A percentile compares a stretch with the other conserved stretches of the same genome.
phyloP scores from a whole-genome alignment of 2,329 filamentous ascomycete species.

The Colletotrichum sp. region DNA sequence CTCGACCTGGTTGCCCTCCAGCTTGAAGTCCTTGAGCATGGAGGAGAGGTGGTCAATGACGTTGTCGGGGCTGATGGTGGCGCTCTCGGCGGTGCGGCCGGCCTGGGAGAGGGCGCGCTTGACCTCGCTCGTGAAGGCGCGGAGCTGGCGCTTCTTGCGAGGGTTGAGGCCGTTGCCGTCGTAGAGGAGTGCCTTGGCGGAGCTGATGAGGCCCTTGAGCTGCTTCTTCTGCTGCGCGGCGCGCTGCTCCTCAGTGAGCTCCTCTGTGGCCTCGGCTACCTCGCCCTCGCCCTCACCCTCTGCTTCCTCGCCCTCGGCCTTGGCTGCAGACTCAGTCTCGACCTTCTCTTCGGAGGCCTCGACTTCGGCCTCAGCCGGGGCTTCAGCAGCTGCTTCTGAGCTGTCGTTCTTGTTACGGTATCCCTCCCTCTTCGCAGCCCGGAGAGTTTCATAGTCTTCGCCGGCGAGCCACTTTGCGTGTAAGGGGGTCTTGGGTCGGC shows the following conservation, averaged over 20 bases:
- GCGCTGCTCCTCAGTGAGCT: slow-evolving; percentile 28
- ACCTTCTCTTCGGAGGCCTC: slow-evolving; percentile 1
- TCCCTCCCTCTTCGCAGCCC: slow-evolving; percentile 28
- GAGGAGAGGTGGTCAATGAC: slow-evolving; percentile 60
- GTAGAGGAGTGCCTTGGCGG: slow-evolving; percentile 66
- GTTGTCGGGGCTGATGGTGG: slow-evolving; percentile 38
- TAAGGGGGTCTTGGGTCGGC: slow-evolving; percentile 65
- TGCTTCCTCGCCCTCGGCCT: slow-evolving; percentile 24
- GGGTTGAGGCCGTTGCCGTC: slow-evolving; percentile 62
- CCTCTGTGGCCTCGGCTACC: slow-evolving; percentile 23
- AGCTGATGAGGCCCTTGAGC: slow-evolving; percentile 58
- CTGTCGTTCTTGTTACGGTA: not conserved
- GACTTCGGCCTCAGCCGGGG: not conserved
- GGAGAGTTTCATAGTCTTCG: slow-evolving; percentile 30
- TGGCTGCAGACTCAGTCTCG: slow-evolving; percentile 8
- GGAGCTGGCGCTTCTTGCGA: slow-evolving; percentile 77
- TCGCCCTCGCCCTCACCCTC: slow-evolving; percentile 22
- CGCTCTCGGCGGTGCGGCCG: slow-evolving; percentile 35
- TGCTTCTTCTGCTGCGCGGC: slow-evolving; percentile 35
- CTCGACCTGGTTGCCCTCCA: slow-evolving; percentile 37
- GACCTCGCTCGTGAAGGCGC: slow-evolving; percentile 71
- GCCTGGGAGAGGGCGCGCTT: slow-evolving; percentile 67
- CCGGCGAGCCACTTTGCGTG: slow-evolving; percentile 17
- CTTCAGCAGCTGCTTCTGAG: not conserved
- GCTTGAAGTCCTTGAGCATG: slow-evolving; percentile 52